phyloP scores from a whole-genome alignment of 2,329 filamentous ascomycete species.

The Colletotrichum shisoi region DNA sequence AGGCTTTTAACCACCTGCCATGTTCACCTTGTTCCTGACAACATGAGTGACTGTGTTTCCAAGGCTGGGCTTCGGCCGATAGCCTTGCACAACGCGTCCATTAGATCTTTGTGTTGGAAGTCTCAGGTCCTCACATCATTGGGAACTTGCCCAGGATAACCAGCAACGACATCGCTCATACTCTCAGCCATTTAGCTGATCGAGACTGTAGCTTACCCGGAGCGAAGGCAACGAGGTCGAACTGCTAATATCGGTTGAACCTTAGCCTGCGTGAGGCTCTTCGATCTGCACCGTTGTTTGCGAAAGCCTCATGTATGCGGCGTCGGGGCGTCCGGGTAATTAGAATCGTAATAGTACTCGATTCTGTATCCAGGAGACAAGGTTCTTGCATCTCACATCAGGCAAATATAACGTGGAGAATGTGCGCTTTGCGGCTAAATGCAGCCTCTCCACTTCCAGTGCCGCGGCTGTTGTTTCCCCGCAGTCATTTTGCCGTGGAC shows the following conservation, averaged over 20 bases:
- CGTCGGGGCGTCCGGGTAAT: conserved; percentile 24
- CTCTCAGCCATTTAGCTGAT: background rate
- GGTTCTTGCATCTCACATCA: conserved; percentile 13
- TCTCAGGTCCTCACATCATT: background rate
- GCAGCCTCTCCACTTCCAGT: conserved; percentile 34
- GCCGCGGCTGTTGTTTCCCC: conserved; percentile 24
- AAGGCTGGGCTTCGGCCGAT: background rate
- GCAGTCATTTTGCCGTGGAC: conserved; percentile 29
- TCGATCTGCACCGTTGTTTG: background rate
- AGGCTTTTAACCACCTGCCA: background rate
- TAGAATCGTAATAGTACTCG: background rate
- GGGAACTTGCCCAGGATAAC: background rate
- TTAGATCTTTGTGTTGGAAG: background rate
- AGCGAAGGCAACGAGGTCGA: too few species aligned
- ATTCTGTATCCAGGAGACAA: conserved; percentile 2
- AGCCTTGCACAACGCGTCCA: background rate
- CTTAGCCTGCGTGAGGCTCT: background rate
- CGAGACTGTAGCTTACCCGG: background rate
- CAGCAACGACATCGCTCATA: too few species aligned
- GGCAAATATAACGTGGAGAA: conserved; percentile 30
- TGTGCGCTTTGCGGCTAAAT: conserved; percentile 36
- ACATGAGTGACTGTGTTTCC: background rate
- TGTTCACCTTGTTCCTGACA: background rate
- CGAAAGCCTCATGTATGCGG: background rate
- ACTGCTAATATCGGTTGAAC: too few species aligned